Conservation (phyloP, 345 rosid species). For the Salix arbutifolia region DNA sequence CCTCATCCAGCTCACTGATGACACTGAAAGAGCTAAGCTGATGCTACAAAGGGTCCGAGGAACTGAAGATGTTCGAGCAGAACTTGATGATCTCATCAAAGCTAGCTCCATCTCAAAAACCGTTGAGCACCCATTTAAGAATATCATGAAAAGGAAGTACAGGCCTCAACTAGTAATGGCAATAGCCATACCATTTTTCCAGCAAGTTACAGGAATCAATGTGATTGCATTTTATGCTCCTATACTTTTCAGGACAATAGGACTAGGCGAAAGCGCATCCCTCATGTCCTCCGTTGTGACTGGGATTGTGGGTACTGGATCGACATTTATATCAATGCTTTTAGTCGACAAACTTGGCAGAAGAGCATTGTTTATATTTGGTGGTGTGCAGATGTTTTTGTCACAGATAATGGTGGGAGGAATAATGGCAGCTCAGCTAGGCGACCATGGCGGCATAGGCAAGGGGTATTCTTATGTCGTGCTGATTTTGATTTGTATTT, state of each 20-base stretch:
- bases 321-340: slow-evolving; percentile 32
- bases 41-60: slow-evolving; percentile 37
- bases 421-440: slow-evolving; percentile 24
- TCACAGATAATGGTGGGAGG: slow-evolving; percentile 24
- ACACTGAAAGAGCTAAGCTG: slow-evolving; percentile 18
- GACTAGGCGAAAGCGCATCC: slow-evolving; percentile 27
- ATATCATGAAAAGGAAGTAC: slow-evolving; percentile 27
- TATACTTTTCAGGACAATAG: slow-evolving; percentile 23
- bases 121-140: slow-evolving; percentile 26
- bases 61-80: slow-evolving; percentile 26
- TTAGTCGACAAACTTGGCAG: slow-evolving; percentile 27
- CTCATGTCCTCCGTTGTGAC: slow-evolving; percentile 15
- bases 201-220: slow-evolving; percentile 36
- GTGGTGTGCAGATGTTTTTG: slow-evolving; percentile 2
- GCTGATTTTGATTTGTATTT: slow-evolving; percentile 39
- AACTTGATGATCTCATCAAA: slow-evolving; percentile 37
- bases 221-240: slow-evolving; percentile 36
- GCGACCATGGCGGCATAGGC: slow-evolving; percentile 32
- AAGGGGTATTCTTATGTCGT: slow-evolving; percentile 31
- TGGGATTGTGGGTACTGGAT: slow-evolving; percentile 14
- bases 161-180: slow-evolving; percentile 42
- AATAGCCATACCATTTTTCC: slow-evolving; percentile 32
- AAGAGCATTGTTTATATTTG: slow-evolving; percentile 13
- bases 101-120: slow-evolving; percentile 32
- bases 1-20: slow-evolving; percentile 29